Evolutionary conservation across 768 basidiomycete genomes (phyloP), one percentile per base, ranked within the genome.

Genomic region (Naematelia encephala): DNA sequence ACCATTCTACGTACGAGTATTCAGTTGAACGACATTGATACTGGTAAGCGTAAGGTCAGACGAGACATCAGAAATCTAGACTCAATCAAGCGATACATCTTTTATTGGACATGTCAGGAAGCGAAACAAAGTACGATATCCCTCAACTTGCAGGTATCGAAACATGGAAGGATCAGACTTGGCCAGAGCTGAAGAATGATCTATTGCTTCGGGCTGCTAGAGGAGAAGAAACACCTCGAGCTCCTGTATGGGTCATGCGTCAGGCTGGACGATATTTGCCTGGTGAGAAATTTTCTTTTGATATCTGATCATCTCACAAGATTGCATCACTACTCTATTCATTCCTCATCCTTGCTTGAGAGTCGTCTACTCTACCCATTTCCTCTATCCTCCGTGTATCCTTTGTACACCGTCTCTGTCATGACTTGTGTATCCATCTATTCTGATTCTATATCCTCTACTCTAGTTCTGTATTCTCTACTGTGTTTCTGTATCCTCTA

Each of bases 181-280:
- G 54, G 29, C 69, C 75, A 11, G 56, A 59, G 10, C 56, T 94
- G 61, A 86, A 86, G 75, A 96, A 97, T 75, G 90, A 96, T 75
- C 82, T 96, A 45, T 70, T 96, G 29, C 77, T 96, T 50, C 85
- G 93, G n/a, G 91, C 93, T 45, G 91, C 91, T 55, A 54, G 66
- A 87, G 90, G 90, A 26, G 87, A 94, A 78, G 81, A 82, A 75
- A 92, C 90, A 0, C 90, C 91, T 71, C 85, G 89, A 56, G 91
- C 92, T 5, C 92, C 93, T n/a, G 91, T 92, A 57, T 97, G 93
- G 93, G 88, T 94, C 51, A 97, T 97, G 93, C 85, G 93, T 30
- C 93, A 97, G 76, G 93, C 93, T 22, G 93, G 93, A 50, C 85
- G 93, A 53, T 93, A 94, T 79, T 84, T 97, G 47, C 93, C 93